Conservation (phyloP, 768 basidiomycete species). For the Lactifluus echinatus region DNA sequence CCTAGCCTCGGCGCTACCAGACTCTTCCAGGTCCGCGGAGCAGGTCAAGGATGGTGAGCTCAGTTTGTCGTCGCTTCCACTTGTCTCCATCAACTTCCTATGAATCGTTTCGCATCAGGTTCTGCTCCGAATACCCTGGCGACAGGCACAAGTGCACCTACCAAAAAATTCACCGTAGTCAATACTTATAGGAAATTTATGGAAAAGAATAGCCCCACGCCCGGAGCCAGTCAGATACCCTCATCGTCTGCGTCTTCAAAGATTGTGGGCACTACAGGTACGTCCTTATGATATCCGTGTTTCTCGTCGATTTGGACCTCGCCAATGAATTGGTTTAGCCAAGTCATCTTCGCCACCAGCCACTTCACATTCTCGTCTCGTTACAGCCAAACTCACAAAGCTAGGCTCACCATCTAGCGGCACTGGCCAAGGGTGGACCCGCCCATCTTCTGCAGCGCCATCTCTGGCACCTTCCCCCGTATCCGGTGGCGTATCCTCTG, state of each 20-base stretch:
- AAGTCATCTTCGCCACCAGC: conserved; percentile 50
- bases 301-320: neutral
- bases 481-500: conserved; percentile 32
- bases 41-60: conserved; percentile 10
- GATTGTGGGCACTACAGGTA: conserved; percentile 45
- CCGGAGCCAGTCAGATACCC: conserved; percentile 38
- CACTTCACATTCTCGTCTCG: conserved; percentile 65
- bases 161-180: conserved; percentile 82
- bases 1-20: conserved; percentile 3
- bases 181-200: conserved; percentile 97
- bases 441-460: conserved; percentile 65
- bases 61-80: neutral
- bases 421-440: conserved; percentile 66
- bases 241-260: conserved; percentile 39
- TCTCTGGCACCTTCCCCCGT: conserved; percentile 43
- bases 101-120: conserved; percentile 1
- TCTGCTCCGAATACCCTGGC: conserved; percentile 13
- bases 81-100: neutral
- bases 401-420: conserved; percentile 47
- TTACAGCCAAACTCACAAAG: conserved; percentile 81
- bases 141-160: conserved; percentile 36
- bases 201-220: conserved; percentile 70
- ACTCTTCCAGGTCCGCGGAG: conserved; percentile 12
- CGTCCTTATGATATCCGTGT: conserved; percentile 21
- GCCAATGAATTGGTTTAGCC: conserved; percentile 30